phyloP scores from a whole-genome alignment of 2,329 filamentous ascomycete species.

The Byssoonygena ceratinophila region DNA sequence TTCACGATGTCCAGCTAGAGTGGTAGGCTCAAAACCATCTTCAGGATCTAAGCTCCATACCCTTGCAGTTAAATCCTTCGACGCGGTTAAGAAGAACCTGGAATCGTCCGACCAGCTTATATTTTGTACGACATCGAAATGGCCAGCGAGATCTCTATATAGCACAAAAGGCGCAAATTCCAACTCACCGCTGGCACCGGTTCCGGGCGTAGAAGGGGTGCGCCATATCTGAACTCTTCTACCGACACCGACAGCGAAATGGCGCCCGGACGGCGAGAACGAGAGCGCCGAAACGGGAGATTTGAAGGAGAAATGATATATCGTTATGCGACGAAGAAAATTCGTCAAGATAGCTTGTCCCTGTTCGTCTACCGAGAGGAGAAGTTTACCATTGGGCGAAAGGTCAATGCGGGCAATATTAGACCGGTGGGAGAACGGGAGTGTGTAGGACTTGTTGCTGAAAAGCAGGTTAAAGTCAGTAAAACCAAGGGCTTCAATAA shows the following conservation, averaged over 20 bases:
- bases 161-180: slow-evolving; percentile 92
- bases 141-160: slow-evolving; percentile 73
- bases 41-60: slow-evolving; percentile 91
- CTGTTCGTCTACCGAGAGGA: slow-evolving; percentile 89
- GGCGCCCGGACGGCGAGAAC: slow-evolving; percentile 80
- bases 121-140: slow-evolving; percentile 75
- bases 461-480: slow-evolving; percentile 7
- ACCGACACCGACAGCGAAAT: slow-evolving; percentile 82
- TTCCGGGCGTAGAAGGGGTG: slow-evolving; percentile 78
- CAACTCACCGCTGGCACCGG: slow-evolving; percentile 65
- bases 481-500: not conserved
- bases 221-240: slow-evolving; percentile 91
- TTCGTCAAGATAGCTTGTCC: slow-evolving; percentile 90
- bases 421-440: slow-evolving; percentile 74
- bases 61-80: slow-evolving; percentile 81
- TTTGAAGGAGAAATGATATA: slow-evolving; percentile 95
- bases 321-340: slow-evolving; percentile 68
- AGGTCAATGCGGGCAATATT: slow-evolving; percentile 85
- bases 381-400: slow-evolving; percentile 78
- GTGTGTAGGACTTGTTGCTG: slow-evolving; percentile 40
- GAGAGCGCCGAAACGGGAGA: slow-evolving; percentile 69
- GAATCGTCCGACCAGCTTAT: slow-evolving; percentile 96
- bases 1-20: slow-evolving; percentile 82
- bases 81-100: slow-evolving; percentile 83
- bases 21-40: slow-evolving; percentile 79